Conservation (phyloP, 139 green algal species). For the Monoraphidium neglectum region DNA sequence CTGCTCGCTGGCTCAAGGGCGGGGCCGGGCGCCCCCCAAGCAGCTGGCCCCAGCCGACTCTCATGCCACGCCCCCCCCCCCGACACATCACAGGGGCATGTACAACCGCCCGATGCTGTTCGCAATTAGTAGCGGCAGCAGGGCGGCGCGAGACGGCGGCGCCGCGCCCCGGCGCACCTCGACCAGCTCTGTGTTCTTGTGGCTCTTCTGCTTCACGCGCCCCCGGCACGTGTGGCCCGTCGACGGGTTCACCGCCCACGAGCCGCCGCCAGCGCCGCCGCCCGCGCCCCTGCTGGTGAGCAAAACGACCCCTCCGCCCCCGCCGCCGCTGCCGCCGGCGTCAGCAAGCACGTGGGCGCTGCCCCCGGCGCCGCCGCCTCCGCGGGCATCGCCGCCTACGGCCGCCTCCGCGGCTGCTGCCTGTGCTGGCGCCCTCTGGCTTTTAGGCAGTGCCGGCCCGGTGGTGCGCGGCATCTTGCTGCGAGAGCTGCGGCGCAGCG, state of each 20-base stretch:
- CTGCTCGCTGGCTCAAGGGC: neutral
- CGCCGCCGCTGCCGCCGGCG: neutral
- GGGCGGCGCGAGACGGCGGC: neutral
- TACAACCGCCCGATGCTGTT: neutral
- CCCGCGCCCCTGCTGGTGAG: neutral
- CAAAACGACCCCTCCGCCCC: neutral
- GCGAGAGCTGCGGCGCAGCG: too few relatives aligned
- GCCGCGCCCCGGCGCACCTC: constrained; percentile 8
- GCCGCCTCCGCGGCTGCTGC: too few relatives aligned
- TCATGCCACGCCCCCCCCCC: neutral
- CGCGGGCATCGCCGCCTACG: neutral
- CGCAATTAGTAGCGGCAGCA: neutral
- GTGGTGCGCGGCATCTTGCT: neutral
- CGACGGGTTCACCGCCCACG: constrained; percentile 56
- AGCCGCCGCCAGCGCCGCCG: neutral
- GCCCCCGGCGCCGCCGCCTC: neutral
- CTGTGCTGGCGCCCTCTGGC: too few relatives aligned
- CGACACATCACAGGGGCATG: neutral
- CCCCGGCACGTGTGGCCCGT: constrained; percentile 79
- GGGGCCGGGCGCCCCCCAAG: neutral
- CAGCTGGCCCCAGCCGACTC: neutral
- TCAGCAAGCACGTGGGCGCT: neutral
- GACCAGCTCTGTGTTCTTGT: constrained; percentile 72
- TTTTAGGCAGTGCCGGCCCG: neutral
- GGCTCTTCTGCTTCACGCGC: constrained; percentile 79